Percentiles rank a stretch among this genome's conserved stretches.
Conservation (phyloP, 352 stramenopile species). For the Hyaloperonospora brassicae region DNA sequence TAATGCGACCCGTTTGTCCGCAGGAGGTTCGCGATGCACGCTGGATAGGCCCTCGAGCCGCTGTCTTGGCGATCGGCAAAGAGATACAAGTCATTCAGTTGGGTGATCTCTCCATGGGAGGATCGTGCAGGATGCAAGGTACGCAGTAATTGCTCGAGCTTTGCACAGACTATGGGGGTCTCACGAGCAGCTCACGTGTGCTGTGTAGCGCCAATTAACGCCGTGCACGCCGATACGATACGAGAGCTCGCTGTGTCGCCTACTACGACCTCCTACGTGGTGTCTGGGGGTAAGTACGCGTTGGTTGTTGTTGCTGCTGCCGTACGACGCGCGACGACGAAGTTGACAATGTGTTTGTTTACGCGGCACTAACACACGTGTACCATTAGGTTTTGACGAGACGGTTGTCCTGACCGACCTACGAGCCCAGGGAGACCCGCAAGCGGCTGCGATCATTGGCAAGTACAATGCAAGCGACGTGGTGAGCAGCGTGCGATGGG, state of each 20-base stretch:
- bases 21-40: conserved; percentile 71
- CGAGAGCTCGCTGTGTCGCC: conserved; percentile 52
- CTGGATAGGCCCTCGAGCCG: conserved; percentile 41
- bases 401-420: conserved; percentile 70
- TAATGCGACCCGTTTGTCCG: conserved; percentile 3
- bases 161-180: not conserved
- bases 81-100: conserved; percentile 62
- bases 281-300: conserved; percentile 34
- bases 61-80: conserved; percentile 56
- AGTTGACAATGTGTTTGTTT: conserved; percentile 2
- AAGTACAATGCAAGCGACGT: conserved; percentile 75
- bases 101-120: conserved; percentile 16
- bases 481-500: conserved; percentile 74
- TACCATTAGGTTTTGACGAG: conserved; percentile 57
- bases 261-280: conserved; percentile 16
- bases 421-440: conserved; percentile 31
- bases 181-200: conserved; percentile 1
- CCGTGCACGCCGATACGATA: conserved; percentile 63
- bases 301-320: conserved; percentile 14
- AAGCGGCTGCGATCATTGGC: conserved; percentile 26
- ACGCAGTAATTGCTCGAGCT: not conserved
- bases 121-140: conserved; percentile 33
- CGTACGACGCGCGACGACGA: not conserved
- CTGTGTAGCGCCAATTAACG: conserved; percentile 39
- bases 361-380: conserved; percentile 2